Percentiles rank a stretch among this genome's conserved stretches.
Conservation (phyloP, 2,329 filamentous ascomycete genomes). For the Aspergillus persii region DNA sequence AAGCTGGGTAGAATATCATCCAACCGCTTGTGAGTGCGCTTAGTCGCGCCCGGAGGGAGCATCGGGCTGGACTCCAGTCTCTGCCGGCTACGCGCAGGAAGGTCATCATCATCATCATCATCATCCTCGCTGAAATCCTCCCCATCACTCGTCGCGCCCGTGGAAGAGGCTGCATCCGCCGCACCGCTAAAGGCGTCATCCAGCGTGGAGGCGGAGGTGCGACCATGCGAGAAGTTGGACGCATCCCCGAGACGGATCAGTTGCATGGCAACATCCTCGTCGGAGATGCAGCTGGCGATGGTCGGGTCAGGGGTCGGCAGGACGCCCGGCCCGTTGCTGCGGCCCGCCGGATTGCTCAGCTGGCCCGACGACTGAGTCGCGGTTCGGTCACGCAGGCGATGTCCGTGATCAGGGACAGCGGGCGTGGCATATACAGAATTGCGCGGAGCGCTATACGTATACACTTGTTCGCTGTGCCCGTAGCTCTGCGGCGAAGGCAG, state of each 20-base stretch:
- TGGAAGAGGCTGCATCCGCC: slow-evolving; percentile 80
- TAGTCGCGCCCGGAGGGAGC: slow-evolving; percentile 45
- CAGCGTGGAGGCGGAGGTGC: slow-evolving; percentile 87
- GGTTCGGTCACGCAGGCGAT: slow-evolving; percentile 65
- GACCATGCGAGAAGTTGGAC: slow-evolving; percentile 87
- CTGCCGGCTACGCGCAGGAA: slow-evolving; percentile 44
- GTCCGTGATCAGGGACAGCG: slow-evolving; percentile 53
- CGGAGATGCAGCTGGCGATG: slow-evolving; percentile 92
- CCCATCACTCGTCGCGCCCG: slow-evolving; percentile 76
- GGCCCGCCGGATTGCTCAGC: slow-evolving; percentile 41
- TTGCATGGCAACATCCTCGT: slow-evolving; percentile 96
- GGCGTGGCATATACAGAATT: slow-evolving; percentile 61
- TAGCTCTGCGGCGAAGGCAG: slow-evolving; percentile 84
- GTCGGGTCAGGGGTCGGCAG: slow-evolving; percentile 96
- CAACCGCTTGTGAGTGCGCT: slow-evolving; percentile 48
- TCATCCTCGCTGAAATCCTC: slow-evolving; percentile 64
- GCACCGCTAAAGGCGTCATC: slow-evolving; percentile 91
- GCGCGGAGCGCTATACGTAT: slow-evolving; percentile 33
- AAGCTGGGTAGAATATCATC: slow-evolving; percentile 56
- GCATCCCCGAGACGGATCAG: slow-evolving; percentile 94
- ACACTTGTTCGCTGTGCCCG: slow-evolving; percentile 48
- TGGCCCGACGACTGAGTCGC: slow-evolving; percentile 49
- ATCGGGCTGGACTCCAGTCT: slow-evolving; percentile 41
- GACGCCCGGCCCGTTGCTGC: slow-evolving; percentile 54
- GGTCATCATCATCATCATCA: slow-evolving; percentile 60